These are phyloP conservation scores for Candida rishiriensis DNA, from an alignment of 805 yeast genomes.

Conservation along the genomic window DNA sequence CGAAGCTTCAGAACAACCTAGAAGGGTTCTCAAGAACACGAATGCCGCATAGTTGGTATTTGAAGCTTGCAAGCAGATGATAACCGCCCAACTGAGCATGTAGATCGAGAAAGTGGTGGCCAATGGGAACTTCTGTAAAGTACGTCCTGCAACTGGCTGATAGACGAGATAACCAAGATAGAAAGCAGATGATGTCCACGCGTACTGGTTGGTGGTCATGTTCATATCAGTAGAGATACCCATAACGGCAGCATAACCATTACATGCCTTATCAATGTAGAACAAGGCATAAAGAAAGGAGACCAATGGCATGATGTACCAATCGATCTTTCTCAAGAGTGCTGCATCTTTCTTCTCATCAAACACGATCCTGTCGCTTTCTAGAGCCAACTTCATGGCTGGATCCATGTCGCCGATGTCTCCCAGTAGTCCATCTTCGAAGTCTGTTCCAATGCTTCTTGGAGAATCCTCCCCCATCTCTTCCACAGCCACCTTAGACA, in stretches of 20 bases:
- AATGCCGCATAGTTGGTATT: constrained; percentile 41
- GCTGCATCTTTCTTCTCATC: constrained; percentile 25
- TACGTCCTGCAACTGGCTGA: constrained; percentile 46
- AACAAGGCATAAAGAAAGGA: constrained; percentile 46
- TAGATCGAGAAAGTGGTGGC: constrained; percentile 44
- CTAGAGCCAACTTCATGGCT: constrained; percentile 32
- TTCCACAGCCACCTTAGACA: too few relatives aligned
- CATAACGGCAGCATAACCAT: constrained; percentile 52
- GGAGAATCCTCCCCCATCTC: too few relatives aligned
- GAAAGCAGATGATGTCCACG: constrained; percentile 30
- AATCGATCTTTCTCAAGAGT: constrained; percentile 40
- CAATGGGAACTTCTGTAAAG: constrained; percentile 42
- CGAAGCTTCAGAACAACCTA: constrained; percentile 41
- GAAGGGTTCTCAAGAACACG: constrained; percentile 39
- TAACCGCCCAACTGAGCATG: constrained; percentile 45
- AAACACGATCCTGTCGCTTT: constrained; percentile 7
- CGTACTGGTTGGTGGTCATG: constrained; percentile 38
- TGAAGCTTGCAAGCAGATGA: constrained; percentile 41
- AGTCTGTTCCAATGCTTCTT: too few relatives aligned
- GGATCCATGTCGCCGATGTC: constrained; percentile 31
- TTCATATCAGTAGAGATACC: constrained; percentile 47
- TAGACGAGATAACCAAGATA: constrained; percentile 45
- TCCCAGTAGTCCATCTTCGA: too few relatives aligned
- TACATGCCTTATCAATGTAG: constrained; percentile 56
- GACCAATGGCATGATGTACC: constrained; percentile 46